Evolutionary conservation across 331 rosid genomes (phyloP).

Genomic region (Rhamnella rubrinervis): DNA sequence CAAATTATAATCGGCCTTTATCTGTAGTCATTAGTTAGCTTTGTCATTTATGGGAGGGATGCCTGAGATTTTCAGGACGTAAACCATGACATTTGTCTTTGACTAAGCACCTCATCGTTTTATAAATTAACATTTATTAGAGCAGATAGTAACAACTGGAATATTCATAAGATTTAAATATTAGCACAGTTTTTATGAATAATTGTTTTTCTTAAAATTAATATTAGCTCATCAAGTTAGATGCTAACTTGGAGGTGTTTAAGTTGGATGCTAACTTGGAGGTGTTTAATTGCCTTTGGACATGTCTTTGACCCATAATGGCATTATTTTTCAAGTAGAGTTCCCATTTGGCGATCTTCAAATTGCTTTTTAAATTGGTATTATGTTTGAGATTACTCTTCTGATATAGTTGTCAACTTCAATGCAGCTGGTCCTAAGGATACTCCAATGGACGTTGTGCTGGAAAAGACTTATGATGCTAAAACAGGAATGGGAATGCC

Average conservation of each 20-base stretch:
- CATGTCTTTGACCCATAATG: background rate
- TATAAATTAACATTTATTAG: no score
- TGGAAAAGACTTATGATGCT: slow-evolving; percentile 69
- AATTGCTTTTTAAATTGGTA: background rate
- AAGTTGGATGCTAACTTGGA: background rate
- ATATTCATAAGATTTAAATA: no score
- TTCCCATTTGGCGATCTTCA: background rate
- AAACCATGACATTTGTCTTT: no score
- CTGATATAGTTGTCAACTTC: slow-evolving; percentile 9
- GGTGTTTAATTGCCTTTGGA: background rate
- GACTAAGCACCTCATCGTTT: no score
- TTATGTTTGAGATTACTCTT: background rate
- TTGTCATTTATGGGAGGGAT: no score
- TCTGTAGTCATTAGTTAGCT: no score
- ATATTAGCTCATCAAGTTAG: no score
- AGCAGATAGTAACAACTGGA: no score
- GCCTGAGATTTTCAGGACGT: no score
- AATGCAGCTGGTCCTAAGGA: slow-evolving; percentile 80
- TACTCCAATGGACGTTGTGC: slow-evolving; percentile 59
- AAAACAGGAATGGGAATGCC: slow-evolving; percentile 88
- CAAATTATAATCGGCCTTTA: no score
- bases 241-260: background rate
- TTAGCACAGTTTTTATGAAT: no score
- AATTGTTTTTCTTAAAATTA: no score
- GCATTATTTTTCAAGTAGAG: background rate